Conservation (phyloP, 2,329 filamentous ascomycete genomes). For the Fusarium sp. region DNA sequence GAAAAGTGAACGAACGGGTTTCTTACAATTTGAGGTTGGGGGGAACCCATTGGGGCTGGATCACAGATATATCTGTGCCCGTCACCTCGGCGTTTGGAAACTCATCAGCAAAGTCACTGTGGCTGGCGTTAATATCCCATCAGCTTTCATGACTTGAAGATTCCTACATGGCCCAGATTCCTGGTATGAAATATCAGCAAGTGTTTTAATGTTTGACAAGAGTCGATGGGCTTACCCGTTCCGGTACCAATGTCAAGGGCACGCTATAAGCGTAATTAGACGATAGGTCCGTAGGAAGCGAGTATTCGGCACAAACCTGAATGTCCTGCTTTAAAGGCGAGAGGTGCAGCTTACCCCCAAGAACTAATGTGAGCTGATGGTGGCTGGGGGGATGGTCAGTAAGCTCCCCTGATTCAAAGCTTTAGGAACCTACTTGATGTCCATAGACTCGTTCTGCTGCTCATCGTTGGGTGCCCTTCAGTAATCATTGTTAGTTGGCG, state of each 20-base stretch:
- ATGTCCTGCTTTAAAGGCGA: not conserved
- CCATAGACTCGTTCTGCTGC: conserved; percentile 5
- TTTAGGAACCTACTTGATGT: not conserved
- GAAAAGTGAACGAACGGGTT: too few relatives aligned
- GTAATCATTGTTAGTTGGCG: not conserved
- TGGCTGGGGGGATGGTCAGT: not conserved
- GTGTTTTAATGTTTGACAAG: not conserved
- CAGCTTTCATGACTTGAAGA: too few relatives aligned
- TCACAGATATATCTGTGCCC: conserved; percentile 66
- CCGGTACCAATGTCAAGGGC: conserved; percentile 11
- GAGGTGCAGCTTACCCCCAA: not conserved
- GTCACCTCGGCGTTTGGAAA: conserved; percentile 56
- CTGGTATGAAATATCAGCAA: not conserved
- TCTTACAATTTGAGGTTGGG: conserved; percentile 53
- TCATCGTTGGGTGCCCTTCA: conserved; percentile 5
- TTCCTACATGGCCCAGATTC: conserved; percentile 55
- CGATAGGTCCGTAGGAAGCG: rapidly evolving
- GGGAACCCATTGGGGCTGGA: conserved; percentile 63
- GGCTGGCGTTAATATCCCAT: not conserved
- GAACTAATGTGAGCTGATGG: not conserved
- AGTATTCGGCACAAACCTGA: not conserved
- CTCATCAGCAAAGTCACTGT: conserved; percentile 58
- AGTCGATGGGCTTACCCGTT: not conserved
- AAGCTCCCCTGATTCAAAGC: too few relatives aligned
- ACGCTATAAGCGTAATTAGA: not conserved